Conservation (phyloP, 352 stramenopile species). For the Pythium rishiriense region DNA sequence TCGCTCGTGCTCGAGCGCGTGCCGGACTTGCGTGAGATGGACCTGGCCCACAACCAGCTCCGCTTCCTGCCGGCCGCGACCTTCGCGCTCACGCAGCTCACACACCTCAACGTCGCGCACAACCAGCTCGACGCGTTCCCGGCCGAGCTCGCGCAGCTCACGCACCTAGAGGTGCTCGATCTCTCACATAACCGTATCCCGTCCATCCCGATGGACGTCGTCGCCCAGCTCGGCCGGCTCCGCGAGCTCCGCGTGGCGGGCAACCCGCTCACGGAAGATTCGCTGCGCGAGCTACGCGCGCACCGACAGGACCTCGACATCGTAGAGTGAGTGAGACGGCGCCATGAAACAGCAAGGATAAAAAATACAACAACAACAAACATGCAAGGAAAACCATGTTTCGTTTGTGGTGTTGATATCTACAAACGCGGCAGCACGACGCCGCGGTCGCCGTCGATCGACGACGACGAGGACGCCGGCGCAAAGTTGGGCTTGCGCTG, state of each 20-base stretch:
- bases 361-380: not conserved
- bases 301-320: constrained; percentile 37
- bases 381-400: not conserved
- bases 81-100: constrained; percentile 67
- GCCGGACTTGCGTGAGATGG: constrained; percentile 59
- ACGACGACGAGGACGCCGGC: constrained; percentile 21
- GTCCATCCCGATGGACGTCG: constrained; percentile 38
- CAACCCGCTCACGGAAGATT: constrained; percentile 40
- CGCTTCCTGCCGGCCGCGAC: constrained; percentile 70
- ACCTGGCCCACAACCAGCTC: constrained; percentile 81
- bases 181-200: constrained; percentile 54
- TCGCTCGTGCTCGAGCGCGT: constrained; percentile 76
- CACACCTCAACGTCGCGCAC: constrained; percentile 56
- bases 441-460: constrained; percentile 36
- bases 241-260: constrained; percentile 41
- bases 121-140: constrained; percentile 67
- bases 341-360: not conserved
- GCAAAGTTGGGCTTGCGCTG: constrained; percentile 43
- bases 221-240: constrained; percentile 43
- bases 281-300: constrained; percentile 28
- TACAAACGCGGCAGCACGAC: constrained; percentile 58
- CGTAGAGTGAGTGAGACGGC: constrained; percentile 4
- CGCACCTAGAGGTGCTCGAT: constrained; percentile 61
- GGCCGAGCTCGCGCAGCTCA: constrained; percentile 41
- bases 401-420: constrained; percentile 10